phyloP scores from a whole-genome alignment of 2,329 filamentous ascomycete genomes.

The Colletotrichum cuscutae region DNA sequence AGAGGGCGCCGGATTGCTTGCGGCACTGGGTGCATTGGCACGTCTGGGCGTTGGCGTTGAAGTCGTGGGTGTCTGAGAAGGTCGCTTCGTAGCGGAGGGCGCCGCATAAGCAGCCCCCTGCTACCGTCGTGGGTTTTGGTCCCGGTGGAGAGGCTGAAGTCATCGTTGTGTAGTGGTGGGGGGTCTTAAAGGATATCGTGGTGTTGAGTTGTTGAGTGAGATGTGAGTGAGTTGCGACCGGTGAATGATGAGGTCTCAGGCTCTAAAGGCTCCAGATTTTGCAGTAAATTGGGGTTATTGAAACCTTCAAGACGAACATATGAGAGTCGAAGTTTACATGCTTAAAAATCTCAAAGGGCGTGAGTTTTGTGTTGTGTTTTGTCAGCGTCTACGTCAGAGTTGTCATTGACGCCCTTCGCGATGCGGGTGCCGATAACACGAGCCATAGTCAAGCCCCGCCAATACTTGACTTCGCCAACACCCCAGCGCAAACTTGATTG shows the following conservation, averaged over 20 bases:
- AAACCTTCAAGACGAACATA: fast-evolving
- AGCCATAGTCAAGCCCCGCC: background rate
- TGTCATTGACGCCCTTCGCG: constrained; percentile 20
- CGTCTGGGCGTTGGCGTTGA: constrained; percentile 52
- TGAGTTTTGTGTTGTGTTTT: background rate
- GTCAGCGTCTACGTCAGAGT: constrained; percentile 16
- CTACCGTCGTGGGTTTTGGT: constrained; percentile 48
- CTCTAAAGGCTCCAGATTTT: background rate
- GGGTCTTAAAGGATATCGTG: background rate
- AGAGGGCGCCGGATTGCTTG: constrained; percentile 59
- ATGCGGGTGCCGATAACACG: background rate
- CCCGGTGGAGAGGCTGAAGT: background rate
- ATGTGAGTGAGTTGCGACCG: background rate
- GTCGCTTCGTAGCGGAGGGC: constrained; percentile 59
- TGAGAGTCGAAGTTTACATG: too few species aligned
- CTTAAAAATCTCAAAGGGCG: background rate
- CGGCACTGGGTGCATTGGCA: constrained; percentile 68
- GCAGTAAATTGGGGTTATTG: background rate
- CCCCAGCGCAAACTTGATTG: background rate
- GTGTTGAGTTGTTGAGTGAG: background rate
- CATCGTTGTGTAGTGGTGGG: background rate
- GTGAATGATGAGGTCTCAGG: too few species aligned
- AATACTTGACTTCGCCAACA: background rate
- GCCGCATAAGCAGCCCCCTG: constrained; percentile 63
- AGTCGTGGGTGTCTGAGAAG: constrained; percentile 58